These are phyloP conservation scores for Raffaelea albimanens DNA, from an alignment of 2,329 filamentous ascomycete genomes.

Conservation along the genomic window DNA sequence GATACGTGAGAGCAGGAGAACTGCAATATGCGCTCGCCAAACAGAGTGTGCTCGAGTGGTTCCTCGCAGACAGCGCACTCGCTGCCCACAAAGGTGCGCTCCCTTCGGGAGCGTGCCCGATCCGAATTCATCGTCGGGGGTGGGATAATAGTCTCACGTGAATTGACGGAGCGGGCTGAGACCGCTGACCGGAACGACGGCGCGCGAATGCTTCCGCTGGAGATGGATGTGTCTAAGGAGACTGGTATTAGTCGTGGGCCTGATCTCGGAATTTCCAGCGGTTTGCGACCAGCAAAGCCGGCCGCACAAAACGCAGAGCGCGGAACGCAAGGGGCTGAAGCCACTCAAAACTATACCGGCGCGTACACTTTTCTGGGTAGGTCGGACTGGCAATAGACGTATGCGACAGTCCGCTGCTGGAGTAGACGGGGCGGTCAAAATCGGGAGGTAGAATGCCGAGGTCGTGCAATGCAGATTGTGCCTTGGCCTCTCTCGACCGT, in stretches of 20 bases:
- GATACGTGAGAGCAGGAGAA: constrained; percentile 96
- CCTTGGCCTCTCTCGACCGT: constrained; percentile 25
- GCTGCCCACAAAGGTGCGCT: constrained; percentile 89
- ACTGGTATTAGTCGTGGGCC: constrained; percentile 17
- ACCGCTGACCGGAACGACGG: constrained; percentile 29
- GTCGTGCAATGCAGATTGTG: constrained; percentile 22
- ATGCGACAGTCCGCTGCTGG: constrained; percentile 16
- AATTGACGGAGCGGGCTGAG: constrained; percentile 26
- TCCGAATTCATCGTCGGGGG: constrained; percentile 64
- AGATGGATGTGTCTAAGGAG: constrained; percentile 27
- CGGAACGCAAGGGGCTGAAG: no score
- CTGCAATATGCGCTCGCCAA: constrained; percentile 87
- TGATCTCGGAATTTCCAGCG: no score
- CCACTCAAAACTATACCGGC: no score
- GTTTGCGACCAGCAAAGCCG: no score
- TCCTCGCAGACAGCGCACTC: constrained; percentile 97
- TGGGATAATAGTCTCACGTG: constrained; percentile 25
- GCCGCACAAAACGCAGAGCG: no score
- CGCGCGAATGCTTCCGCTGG: constrained; percentile 24
- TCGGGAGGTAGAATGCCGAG: constrained; percentile 23
- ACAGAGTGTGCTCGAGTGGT: constrained; percentile 86
- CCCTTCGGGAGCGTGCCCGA: constrained; percentile 68
- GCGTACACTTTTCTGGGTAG: constrained; percentile 26
- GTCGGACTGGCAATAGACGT: constrained; percentile 10
- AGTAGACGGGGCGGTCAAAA: constrained; percentile 16